These are phyloP conservation scores for Yamadazyma mexicana DNA, from an alignment of 1,139 yeast genomes.

Conservation along the genomic window DNA sequence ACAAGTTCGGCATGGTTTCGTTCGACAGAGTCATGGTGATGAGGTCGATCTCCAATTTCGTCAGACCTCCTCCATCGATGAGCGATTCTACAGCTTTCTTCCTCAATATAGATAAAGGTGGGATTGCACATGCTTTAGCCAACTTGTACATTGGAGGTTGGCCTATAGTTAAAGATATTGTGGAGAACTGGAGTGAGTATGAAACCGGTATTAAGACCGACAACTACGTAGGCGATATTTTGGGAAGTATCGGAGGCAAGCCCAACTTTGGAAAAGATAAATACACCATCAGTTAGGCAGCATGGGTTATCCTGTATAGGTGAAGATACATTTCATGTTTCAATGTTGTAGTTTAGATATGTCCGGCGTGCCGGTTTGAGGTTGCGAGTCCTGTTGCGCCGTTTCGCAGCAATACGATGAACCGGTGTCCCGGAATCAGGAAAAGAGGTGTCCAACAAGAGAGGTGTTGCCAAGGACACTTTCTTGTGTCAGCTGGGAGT, in stretches of 20 bases:
- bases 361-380: not conserved
- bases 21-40: conserved; percentile 57
- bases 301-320: no score
- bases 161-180: conserved; percentile 55
- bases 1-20: conserved; percentile 55
- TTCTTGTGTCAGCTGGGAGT: no score
- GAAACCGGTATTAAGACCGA: conserved; percentile 24
- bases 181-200: conserved; percentile 43
- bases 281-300: conserved; percentile 12
- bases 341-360: no score
- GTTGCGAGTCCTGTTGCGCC: no score
- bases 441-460: no score
- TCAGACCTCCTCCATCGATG: conserved; percentile 50
- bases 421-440: no score
- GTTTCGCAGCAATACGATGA: no score
- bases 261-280: conserved; percentile 28
- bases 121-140: conserved; percentile 46
- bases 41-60: conserved; percentile 66
- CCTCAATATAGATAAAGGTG: conserved; percentile 52
- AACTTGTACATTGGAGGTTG: conserved; percentile 57
- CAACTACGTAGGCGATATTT: conserved; percentile 53
- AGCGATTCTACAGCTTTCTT: conserved; percentile 49
- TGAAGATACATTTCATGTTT: no score
- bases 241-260: conserved; percentile 19
- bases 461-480: no score